A percentile compares a stretch with the other conserved stretches of the same genome.
Evolutionary conservation across 495 filamentous ascomycete species (phyloP).

Genomic region (Aspergillus homomorphus): DNA sequence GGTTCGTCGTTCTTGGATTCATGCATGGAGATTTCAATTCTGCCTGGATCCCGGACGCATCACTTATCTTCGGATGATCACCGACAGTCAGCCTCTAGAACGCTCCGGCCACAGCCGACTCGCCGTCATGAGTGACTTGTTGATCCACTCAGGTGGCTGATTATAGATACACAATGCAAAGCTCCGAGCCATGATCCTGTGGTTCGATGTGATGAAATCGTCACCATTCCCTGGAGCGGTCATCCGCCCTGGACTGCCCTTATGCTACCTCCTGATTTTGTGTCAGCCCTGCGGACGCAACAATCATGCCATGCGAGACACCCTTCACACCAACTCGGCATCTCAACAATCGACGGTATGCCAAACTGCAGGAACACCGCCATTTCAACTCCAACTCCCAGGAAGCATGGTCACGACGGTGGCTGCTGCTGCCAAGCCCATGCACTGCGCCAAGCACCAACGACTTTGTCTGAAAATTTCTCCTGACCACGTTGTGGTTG

Average conservation of each 20-base stretch:
- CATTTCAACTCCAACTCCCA: slow-evolving; percentile 14
- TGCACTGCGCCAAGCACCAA: slow-evolving; percentile 22
- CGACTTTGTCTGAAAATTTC: slow-evolving; percentile 16
- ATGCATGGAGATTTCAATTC: slow-evolving; percentile 14
- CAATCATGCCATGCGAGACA: slow-evolving; percentile 8
- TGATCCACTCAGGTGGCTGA: slow-evolving; percentile 13
- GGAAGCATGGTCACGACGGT: slow-evolving; percentile 9
- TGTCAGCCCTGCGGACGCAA: background rate
- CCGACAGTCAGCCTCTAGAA: slow-evolving; percentile 13
- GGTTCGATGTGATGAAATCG: background rate
- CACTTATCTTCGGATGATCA: slow-evolving; percentile 10
- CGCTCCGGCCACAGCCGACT: slow-evolving; percentile 17
- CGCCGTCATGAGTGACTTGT: slow-evolving; percentile 6
- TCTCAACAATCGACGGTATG: background rate
- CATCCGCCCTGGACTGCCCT: background rate
- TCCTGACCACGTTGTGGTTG: slow-evolving; percentile 27
- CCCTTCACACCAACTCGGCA: background rate
- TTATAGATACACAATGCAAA: background rate
- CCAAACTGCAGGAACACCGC: slow-evolving; percentile 28
- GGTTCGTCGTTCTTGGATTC: slow-evolving; percentile 1
- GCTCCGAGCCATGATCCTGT: background rate
- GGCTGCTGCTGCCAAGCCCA: slow-evolving; percentile 22
- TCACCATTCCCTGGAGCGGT: background rate
- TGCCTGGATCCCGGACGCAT: slow-evolving; percentile 8
- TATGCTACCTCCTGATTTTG: background rate